A percentile compares a stretch with the other conserved stretches of the same genome.
phyloP scores from a whole-genome alignment of 345 rosid genomes.

The Streptanthus diversifolius region DNA sequence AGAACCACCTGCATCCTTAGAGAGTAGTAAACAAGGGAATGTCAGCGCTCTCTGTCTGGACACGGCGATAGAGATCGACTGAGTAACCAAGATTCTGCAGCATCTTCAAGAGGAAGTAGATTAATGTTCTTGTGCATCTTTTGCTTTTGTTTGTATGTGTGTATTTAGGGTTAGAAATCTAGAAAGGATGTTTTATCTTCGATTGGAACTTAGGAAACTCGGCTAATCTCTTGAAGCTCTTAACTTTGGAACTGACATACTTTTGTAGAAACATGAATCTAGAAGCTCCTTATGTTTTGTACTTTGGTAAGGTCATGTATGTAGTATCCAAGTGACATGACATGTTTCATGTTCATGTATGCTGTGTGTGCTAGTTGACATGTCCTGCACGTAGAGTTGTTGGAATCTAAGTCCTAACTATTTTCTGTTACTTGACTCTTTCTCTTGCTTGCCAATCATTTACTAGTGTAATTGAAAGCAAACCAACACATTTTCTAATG shows the following conservation, averaged over 20 bases:
- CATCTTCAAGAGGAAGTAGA: not conserved
- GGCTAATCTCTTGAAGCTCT: not conserved
- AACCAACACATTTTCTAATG: constrained; percentile 37
- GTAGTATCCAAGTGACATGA: not conserved
- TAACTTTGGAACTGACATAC: not conserved
- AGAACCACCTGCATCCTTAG: not conserved
- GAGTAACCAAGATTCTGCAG: not conserved
- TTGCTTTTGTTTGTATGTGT: not conserved
- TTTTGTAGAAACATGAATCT: not conserved
- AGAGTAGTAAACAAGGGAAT: constrained; percentile 5
- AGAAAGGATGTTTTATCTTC: not conserved
- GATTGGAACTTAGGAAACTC: constrained; percentile 8
- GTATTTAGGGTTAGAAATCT: not conserved
- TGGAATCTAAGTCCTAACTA: not conserved
- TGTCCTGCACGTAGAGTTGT: not conserved
- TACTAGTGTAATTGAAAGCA: no score
- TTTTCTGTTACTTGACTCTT: not conserved
- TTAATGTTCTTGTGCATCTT: not conserved
- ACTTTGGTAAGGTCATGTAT: constrained; percentile 2
- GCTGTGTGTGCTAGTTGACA: not conserved
- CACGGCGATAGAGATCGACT: constrained; percentile 17
- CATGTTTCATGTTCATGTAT: not conserved
- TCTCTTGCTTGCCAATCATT: not conserved
- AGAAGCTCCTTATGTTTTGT: not conserved
- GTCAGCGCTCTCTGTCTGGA: constrained; percentile 3